These are phyloP conservation scores for Lachancea thermotolerans DNA, from an alignment of 805 yeast species.

Conservation along the genomic window DNA sequence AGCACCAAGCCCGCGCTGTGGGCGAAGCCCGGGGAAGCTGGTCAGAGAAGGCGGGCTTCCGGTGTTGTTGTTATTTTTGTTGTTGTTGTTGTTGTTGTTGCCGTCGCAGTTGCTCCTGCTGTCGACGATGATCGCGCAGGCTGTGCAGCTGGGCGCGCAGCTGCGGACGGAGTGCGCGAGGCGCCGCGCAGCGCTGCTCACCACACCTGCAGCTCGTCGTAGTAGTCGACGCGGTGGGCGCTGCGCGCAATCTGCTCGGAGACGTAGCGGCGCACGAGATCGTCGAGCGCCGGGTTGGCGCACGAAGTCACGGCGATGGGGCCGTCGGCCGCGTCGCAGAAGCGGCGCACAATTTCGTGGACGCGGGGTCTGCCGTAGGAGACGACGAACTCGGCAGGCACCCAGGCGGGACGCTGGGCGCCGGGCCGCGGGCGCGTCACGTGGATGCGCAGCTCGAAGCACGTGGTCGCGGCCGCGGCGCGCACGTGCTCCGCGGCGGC, in stretches of 20 bases:
- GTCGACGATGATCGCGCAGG: too few relatives aligned
- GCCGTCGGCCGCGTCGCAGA: constrained; percentile 1
- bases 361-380: constrained; percentile 7
- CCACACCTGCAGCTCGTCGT: constrained; percentile 13
- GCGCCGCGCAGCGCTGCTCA: background rate
- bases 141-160: too few relatives aligned
- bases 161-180: too few relatives aligned
- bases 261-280: constrained; percentile 3
- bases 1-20: too few relatives aligned
- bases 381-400: constrained; percentile 3
- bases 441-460: constrained; percentile 2
- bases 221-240: constrained; percentile 5
- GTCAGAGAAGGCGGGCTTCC: too few relatives aligned
- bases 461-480: background rate
- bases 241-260: constrained; percentile 1
- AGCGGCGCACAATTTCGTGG: constrained; percentile 1
- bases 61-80: too few relatives aligned
- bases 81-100: too few relatives aligned
- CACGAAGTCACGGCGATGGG: constrained; percentile 8
- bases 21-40: too few relatives aligned
- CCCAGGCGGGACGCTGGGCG: background rate
- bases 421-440: constrained; percentile 8
- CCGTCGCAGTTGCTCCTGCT: too few relatives aligned
- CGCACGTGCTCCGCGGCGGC: background rate
- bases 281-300: constrained; percentile 9